These are phyloP conservation scores for Aspergillus ostianus DNA, from an alignment of 495 filamentous ascomycete species.

Conservation along the genomic window DNA sequence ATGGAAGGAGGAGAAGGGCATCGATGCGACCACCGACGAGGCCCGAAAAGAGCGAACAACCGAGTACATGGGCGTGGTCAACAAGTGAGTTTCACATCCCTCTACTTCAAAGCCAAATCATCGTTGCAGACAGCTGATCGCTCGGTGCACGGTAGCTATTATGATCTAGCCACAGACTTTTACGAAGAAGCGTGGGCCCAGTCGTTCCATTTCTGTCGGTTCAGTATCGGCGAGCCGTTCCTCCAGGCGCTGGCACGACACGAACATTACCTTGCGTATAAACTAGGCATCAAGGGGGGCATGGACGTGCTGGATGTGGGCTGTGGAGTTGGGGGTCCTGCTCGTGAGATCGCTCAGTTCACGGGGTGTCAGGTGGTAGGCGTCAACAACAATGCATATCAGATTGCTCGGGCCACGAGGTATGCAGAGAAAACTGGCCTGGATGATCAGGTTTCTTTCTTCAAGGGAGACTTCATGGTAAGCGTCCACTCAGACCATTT, in stretches of 20 bases:
- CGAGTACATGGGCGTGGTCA: constrained; percentile 9
- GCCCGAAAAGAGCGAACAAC: constrained; percentile 6
- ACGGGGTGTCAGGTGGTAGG: constrained; percentile 6
- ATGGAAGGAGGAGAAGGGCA: constrained; percentile 5
- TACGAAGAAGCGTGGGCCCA: constrained; percentile 9
- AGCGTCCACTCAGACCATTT: neutral
- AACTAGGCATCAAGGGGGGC: constrained; percentile 1
- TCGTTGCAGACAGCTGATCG: constrained; percentile 1
- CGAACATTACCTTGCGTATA: constrained; percentile 7
- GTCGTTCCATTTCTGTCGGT: constrained; percentile 9
- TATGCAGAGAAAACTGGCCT: constrained; percentile 3
- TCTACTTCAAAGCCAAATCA: neutral
- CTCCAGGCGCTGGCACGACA: constrained; percentile 7
- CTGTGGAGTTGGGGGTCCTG: constrained; percentile 4
- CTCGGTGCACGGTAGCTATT: neutral
- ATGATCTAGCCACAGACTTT: constrained; percentile 7
- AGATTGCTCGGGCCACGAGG: constrained; percentile 4
- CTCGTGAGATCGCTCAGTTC: constrained; percentile 6
- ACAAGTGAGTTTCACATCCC: constrained; percentile 1
- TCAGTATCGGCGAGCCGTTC: constrained; percentile 2
- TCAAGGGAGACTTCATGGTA: constrained; percentile 10
- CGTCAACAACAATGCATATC: constrained; percentile 7
- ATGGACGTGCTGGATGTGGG: constrained; percentile 6
- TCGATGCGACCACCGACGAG: constrained; percentile 5
- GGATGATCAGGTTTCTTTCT: constrained; percentile 4